Evolutionary conservation across 2,329 filamentous ascomycete species (phyloP).

Genomic region (Ceratocystis eucalypticola): DNA sequence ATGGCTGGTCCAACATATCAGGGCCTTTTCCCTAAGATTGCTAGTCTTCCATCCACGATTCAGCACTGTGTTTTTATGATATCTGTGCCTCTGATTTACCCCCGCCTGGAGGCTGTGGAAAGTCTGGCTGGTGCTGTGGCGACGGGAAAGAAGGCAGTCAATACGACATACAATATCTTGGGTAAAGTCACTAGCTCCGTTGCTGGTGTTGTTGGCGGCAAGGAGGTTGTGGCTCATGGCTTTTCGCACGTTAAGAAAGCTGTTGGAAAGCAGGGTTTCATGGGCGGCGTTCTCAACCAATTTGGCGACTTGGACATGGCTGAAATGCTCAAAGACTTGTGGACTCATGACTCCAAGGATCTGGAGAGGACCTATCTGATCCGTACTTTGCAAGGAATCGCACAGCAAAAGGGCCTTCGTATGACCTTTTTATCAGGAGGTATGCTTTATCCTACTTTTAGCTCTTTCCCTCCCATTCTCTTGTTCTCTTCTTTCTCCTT

Average conservation of each 20-base stretch:
- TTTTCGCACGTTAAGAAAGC: constrained; percentile 95
- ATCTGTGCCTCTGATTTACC: constrained; percentile 81
- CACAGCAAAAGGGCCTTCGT: constrained; percentile 85
- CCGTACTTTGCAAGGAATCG: constrained; percentile 84
- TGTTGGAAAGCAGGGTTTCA: constrained; percentile 85
- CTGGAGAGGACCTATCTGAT: constrained; percentile 94
- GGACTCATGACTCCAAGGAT: constrained; percentile 97
- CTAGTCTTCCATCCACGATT: constrained; percentile 75
- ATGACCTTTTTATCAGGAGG: constrained; percentile 95
- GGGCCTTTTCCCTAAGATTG: constrained; percentile 90
- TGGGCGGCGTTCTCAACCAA: constrained; percentile 89
- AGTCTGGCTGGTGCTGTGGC: constrained; percentile 81
- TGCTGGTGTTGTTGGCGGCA: constrained; percentile 87
- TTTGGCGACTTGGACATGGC: constrained; percentile 93
- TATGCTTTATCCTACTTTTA: constrained; percentile 27
- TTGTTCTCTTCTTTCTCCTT: not conserved
- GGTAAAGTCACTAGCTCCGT: constrained; percentile 92
- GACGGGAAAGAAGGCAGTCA: constrained; percentile 92
- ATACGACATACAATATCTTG: constrained; percentile 88
- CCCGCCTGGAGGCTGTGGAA: constrained; percentile 80
- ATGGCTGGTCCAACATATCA: constrained; percentile 96
- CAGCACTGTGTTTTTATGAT: constrained; percentile 97
- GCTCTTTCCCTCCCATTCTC: too few relatives aligned
- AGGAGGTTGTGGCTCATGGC: constrained; percentile 79
- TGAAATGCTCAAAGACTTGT: constrained; percentile 89